Base-by-base conservation (phyloP, 2,329 filamentous ascomycete species). In the Colletotrichum cordylinicola region DNA sequence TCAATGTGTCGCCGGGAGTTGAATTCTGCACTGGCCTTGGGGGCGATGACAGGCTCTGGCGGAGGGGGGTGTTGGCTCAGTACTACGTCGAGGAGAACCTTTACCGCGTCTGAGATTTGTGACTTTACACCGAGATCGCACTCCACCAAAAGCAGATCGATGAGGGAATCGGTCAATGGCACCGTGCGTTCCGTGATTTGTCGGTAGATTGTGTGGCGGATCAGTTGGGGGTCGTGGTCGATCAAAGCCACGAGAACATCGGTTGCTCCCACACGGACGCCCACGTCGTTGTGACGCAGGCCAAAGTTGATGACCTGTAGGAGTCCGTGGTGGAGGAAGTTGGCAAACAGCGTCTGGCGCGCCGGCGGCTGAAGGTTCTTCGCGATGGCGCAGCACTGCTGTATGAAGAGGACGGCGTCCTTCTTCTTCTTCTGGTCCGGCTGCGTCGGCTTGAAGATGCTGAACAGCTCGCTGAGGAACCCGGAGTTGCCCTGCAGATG, bases 231-330 rank as follows among this genome's bases (percentile, higher is more conserved):
- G 80, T 99, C 97, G 82, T 98, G 96, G 80, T 99, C 97, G 80
- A 99, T 97, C 85, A 98, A 93, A 7, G 96, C 95, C 9, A 98
- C 95, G 65, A 99, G 86, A 39, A 98, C 96, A 79, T 99, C 97
- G 3, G 96, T 98, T 13, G 96, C 97, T 7, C 96, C 98, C 4
- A 98, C 95, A 77, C 97, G 91, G 69, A 98, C 94, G 1, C 93
- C 90, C 15, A 97, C 94, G 80, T 98, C 96, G 60, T 90, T 90
- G 81, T 98, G 96, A 76, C 94, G 93, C 67, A 99, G 90, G 16
- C 97, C 96, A 84, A 96, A 98, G 76, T 96, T 95, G 78, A 99
- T 96, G 73, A 98, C 96, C 37, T 93, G 91, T 74, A 98, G 92
- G 9, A 99, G 91, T 12, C 97, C 97, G 80, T 98, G 93, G 65